Evolutionary conservation across 371 early-diverging fungal species (phyloP).

Genomic region (Apophysomyces ossiformis): DNA sequence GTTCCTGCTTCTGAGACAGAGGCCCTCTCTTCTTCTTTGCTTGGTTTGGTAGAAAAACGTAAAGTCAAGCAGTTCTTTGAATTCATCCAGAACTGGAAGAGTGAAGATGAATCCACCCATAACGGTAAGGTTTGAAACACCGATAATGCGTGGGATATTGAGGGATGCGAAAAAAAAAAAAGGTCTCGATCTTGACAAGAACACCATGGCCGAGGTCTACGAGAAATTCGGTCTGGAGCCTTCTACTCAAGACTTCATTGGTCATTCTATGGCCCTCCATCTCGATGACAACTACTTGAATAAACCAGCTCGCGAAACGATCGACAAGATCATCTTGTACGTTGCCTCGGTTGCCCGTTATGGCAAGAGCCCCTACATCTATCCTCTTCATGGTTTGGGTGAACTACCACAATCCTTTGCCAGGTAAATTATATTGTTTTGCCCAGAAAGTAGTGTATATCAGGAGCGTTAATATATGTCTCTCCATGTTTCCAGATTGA

Average conservation of each 20-base stretch:
- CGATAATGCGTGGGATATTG: background rate
- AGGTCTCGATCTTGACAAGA: slow-evolving; percentile 75
- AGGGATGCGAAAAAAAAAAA: background rate
- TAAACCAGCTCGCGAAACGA: slow-evolving; percentile 90
- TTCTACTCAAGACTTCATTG: slow-evolving; percentile 97
- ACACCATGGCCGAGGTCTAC: slow-evolving; percentile 91
- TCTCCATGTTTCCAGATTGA: slow-evolving; percentile 56
- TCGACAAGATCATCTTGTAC: slow-evolving; percentile 94
- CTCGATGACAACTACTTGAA: slow-evolving; percentile 92
- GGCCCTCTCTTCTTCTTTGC: slow-evolving; percentile 86
- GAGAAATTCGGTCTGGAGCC: slow-evolving; percentile 90
- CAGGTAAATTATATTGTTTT: slow-evolving; percentile 60
- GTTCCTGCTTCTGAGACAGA: slow-evolving; percentile 95
- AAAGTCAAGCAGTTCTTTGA: slow-evolving; percentile 97
- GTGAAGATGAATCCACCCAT: slow-evolving; percentile 81
- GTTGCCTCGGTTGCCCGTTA: slow-evolving; percentile 92
- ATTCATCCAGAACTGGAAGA: slow-evolving; percentile 88
- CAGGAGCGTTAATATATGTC: background rate
- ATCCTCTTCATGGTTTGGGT: slow-evolving; percentile 99
- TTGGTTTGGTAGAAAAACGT: slow-evolving; percentile 97
- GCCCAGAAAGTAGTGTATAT: background rate
- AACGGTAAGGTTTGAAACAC: slow-evolving; percentile 46
- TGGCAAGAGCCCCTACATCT: slow-evolving; percentile 99
- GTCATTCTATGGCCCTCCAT: slow-evolving; percentile 97
- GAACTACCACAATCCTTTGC: slow-evolving; percentile 99